Evolutionary conservation across 2,329 filamentous ascomycete species (phyloP).

Genomic region (Hirsutella minnesotensis): DNA sequence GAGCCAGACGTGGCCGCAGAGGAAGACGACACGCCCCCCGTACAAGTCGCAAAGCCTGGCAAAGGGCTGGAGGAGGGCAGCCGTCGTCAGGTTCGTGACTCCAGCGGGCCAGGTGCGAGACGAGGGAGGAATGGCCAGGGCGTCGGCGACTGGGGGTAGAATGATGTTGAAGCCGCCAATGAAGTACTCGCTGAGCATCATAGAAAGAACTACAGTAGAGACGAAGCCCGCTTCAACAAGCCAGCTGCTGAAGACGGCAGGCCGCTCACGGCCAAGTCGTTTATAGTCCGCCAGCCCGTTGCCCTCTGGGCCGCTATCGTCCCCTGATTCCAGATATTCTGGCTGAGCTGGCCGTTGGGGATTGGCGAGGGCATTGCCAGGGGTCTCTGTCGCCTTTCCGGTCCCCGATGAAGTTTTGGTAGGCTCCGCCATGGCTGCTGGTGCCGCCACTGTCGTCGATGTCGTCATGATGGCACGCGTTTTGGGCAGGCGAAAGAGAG

Average conservation of each 20-base stretch:
- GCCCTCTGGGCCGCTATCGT: background rate
- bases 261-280: constrained; percentile 49
- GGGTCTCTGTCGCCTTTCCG: background rate
- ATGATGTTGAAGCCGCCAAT: constrained; percentile 68
- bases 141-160: constrained; percentile 49
- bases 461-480: background rate
- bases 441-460: background rate
- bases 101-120: constrained; percentile 53
- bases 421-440: background rate
- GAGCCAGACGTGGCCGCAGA: constrained; percentile 51
- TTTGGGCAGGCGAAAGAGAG: background rate
- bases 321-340: background rate
- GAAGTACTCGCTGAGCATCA: constrained; percentile 60
- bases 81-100: constrained; percentile 46
- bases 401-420: background rate
- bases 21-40: constrained; percentile 49
- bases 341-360: no score
- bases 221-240: constrained; percentile 51
- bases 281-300: constrained; percentile 32
- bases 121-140: constrained; percentile 50
- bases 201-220: constrained; percentile 48
- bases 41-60: constrained; percentile 52
- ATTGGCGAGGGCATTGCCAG: background rate
- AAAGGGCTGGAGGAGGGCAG: constrained; percentile 47
- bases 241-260: constrained; percentile 37